These are phyloP conservation scores for Solanum microdontum DNA, from an alignment of 257 asterid genomes.

Conservation along the genomic window DNA sequence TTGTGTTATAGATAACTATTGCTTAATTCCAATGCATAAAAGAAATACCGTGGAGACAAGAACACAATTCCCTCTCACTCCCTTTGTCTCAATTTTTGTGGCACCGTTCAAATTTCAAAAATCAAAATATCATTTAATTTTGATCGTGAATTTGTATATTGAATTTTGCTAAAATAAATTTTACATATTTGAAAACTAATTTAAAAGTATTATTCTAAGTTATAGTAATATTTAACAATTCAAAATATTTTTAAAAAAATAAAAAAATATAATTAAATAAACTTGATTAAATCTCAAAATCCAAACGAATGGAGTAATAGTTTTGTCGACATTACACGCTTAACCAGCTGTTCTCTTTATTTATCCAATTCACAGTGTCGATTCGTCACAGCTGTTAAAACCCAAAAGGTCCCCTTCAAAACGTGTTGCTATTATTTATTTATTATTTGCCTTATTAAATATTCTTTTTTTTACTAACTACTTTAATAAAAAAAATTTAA, in stretches of 20 bases:
- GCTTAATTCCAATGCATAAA: too few species aligned
- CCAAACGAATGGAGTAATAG: neutral
- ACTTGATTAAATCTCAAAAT: neutral
- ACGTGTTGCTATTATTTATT: neutral
- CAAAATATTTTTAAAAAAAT: too few species aligned
- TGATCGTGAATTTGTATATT: too few species aligned
- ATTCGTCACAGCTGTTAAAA: neutral
- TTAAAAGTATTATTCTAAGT: neutral
- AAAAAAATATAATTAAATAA: too few species aligned
- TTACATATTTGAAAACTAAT: too few species aligned
- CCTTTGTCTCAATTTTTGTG: too few species aligned
- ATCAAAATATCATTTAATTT: too few species aligned
- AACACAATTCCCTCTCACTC: too few species aligned
- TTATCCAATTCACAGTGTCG: neutral
- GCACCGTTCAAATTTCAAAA: rapidly evolving
- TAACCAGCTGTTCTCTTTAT: neutral
- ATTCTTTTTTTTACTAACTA: neutral
- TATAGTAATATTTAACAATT: too few species aligned
- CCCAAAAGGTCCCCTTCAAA: neutral
- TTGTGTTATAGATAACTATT: too few species aligned
- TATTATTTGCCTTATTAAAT: neutral
- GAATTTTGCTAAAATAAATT: too few species aligned
- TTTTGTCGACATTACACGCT: neutral
- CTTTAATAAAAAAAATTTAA: neutral
- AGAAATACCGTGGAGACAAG: too few species aligned